phyloP scores from a whole-genome alignment of 305 asterid species.

The Stenogyne calaminthoides region DNA sequence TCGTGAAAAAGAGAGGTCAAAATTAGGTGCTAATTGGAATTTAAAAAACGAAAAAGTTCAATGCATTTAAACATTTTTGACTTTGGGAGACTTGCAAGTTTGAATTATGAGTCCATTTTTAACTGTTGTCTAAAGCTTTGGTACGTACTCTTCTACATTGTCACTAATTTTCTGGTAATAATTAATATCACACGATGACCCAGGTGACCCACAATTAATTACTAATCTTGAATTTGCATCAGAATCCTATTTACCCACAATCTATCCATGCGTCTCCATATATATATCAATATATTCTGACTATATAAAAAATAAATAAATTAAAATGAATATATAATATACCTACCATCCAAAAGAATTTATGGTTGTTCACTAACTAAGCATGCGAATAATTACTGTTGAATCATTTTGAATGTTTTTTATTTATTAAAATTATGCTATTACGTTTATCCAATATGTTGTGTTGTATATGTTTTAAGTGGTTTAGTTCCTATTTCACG shows the following conservation, averaged over 20 bases:
- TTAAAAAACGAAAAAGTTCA: slow-evolving; percentile 10
- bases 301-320: too few relatives aligned
- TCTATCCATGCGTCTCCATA: not conserved
- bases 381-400: too few relatives aligned
- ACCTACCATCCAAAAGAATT: too few relatives aligned
- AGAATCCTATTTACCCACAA: not conserved
- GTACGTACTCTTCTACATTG: slow-evolving; percentile 9
- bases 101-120: slow-evolving; percentile 2
- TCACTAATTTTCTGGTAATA: not conserved
- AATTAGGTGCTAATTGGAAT: slow-evolving; percentile 45
- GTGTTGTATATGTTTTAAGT: too few relatives aligned
- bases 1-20: slow-evolving; percentile 38
- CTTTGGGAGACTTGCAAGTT: not conserved
- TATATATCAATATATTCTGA: not conserved
- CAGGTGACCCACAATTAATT: slow-evolving; percentile 35
- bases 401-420: too few relatives aligned
- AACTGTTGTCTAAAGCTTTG: slow-evolving; percentile 19
- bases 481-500: too few relatives aligned
- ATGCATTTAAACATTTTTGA: not conserved
- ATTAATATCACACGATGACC: slow-evolving; percentile 1
- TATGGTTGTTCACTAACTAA: too few relatives aligned
- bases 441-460: too few relatives aligned
- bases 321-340: too few relatives aligned
- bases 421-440: too few relatives aligned
- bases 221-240: slow-evolving; percentile 16